Percentiles rank a stretch among this genome's conserved stretches.
Conservation (phyloP, 345 rosid genomes). For the Zanthoxylum bungeanum region DNA sequence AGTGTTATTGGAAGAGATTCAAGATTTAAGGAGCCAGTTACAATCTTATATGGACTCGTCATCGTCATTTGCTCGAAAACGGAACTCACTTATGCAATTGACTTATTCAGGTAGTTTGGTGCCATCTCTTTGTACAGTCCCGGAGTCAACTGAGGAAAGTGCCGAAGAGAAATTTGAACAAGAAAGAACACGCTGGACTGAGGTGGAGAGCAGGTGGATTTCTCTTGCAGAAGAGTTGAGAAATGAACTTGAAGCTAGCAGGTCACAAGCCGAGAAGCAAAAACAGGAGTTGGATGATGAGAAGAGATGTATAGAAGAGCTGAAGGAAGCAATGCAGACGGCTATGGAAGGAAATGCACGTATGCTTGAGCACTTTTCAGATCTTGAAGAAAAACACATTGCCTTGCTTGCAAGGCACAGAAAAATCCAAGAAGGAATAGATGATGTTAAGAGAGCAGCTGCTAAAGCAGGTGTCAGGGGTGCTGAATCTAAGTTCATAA, state of each 20-base stretch:
- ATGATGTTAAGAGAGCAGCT: constrained; percentile 92
- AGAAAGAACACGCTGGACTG: constrained; percentile 66
- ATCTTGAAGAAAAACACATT: constrained; percentile 93
- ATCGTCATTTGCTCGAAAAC: constrained; percentile 42
- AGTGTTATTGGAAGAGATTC: constrained; percentile 89
- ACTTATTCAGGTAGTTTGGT: constrained; percentile 46
- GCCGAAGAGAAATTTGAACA: constrained; percentile 54
- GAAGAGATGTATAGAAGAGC: constrained; percentile 80
- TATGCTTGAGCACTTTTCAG: constrained; percentile 96
- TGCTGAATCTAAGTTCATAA: constrained; percentile 90
- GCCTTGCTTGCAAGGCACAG: constrained; percentile 89
- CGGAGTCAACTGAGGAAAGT: constrained; percentile 56
- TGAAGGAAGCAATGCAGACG: constrained; percentile 89
- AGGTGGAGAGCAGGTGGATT: constrained; percentile 93
- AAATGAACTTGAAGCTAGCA: constrained; percentile 67
- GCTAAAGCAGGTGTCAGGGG: constrained; percentile 89
- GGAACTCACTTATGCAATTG: constrained; percentile 51
- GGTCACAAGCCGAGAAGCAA: constrained; percentile 54
- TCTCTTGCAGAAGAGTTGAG: constrained; percentile 83
- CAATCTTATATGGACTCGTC: constrained; percentile 75
- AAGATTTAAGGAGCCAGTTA: constrained; percentile 81
- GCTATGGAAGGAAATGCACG: constrained; percentile 97
- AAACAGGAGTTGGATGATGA: constrained; percentile 74
- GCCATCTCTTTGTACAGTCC: constrained; percentile 46
- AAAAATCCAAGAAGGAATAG: constrained; percentile 85